Base-by-base conservation (phyloP, 441 rosid genomes). In the Omphalea diandra region DNA sequence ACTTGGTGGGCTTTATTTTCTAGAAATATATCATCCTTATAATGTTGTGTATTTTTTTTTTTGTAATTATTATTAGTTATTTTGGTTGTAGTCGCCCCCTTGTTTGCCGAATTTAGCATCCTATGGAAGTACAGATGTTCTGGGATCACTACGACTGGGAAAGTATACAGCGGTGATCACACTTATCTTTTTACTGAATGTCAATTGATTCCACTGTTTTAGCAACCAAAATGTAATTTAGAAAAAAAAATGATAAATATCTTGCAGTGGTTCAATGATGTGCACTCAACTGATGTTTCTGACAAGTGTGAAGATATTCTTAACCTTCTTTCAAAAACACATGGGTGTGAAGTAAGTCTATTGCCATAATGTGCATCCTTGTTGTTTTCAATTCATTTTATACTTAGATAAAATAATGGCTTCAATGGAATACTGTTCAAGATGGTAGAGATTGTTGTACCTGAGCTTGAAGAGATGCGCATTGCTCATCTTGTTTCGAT, bases 181-280 rank as follows among this genome's bases (percentile, higher is more conserved):
- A 57, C 67, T 71, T 69, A 56, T 69, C 65, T 68, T 76, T 61
- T 54, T 40, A 43, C n/a, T n/a, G 53, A 70, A n/a, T 67, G 65
- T 46, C 36, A 56, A 60, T 79, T 50, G 24, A 53, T 38, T 35
- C 54, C 35, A 3, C 1, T 49, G 0, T 43, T 44, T 71, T 53
- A 35, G 33, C n/a, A 69, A 46, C 32, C 27, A 36, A 67, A 50
- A 38, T 29, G 43, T 58, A 56, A 70, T 75, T 38, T 32, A 63
- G 18, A 75, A 49, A n/a, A n/a, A n/a, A 31, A 58, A 35, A 18
- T 76, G 74, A 57, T 64, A 70, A 74, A 60, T 71, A 59, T 18
- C 31, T 29, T 85, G 79, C 90, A 93, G 97, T 93, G 97, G 98
- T 93, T 90, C 81, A 85, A 88, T 67, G 97, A 93, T 83, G 98